Percentiles rank a stretch among this genome's conserved stretches.
These are phyloP conservation scores for Peribolospora baueri DNA, from an alignment of 768 basidiomycete genomes.

Conservation along the genomic window DNA sequence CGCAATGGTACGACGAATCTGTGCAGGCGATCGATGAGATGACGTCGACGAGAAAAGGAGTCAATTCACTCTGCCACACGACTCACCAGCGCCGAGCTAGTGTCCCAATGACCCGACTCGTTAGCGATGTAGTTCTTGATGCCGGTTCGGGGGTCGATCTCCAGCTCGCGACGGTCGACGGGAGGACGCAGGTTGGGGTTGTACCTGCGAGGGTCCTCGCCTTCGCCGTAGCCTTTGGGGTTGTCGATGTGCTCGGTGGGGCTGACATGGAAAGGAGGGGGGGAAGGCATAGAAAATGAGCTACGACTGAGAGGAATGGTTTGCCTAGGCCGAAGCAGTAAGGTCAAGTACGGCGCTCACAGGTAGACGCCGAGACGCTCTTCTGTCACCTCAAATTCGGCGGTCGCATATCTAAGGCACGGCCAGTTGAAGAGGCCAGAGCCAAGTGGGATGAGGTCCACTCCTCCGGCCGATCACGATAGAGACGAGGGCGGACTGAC, in stretches of 20 bases:
- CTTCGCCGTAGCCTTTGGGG: slow-evolving; percentile 15
- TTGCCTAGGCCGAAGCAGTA: neutral
- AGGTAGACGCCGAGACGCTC: slow-evolving; percentile 25
- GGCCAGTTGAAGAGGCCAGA: too few species aligned
- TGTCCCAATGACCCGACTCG: slow-evolving; percentile 52
- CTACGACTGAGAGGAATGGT: too few species aligned
- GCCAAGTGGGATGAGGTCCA: too few species aligned
- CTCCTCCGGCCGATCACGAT: slow-evolving; percentile 32
- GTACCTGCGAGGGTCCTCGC: slow-evolving; percentile 52
- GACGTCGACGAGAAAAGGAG: neutral
- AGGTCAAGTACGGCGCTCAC: neutral
- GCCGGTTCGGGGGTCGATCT: slow-evolving; percentile 58
- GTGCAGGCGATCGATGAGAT: neutral
- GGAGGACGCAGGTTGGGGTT: slow-evolving; percentile 55
- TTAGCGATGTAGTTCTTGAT: slow-evolving; percentile 93
- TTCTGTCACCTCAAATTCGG: slow-evolving; percentile 23
- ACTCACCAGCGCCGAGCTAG: slow-evolving; percentile 45
- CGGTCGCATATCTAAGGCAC: slow-evolving; percentile 32
- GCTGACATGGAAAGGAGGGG: neutral
- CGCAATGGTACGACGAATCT: slow-evolving; percentile 36
- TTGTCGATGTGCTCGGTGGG: slow-evolving; percentile 25
- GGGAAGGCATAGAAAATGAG: too few species aligned
- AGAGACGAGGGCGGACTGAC: slow-evolving; percentile 3
- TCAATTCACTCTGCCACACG: neutral
- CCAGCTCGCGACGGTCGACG: slow-evolving; percentile 58